Percentiles rank a stretch among this genome's conserved stretches.
These are phyloP conservation scores for Neonectria hederae DNA, from an alignment of 2,329 filamentous ascomycete species.

Conservation along the genomic window DNA sequence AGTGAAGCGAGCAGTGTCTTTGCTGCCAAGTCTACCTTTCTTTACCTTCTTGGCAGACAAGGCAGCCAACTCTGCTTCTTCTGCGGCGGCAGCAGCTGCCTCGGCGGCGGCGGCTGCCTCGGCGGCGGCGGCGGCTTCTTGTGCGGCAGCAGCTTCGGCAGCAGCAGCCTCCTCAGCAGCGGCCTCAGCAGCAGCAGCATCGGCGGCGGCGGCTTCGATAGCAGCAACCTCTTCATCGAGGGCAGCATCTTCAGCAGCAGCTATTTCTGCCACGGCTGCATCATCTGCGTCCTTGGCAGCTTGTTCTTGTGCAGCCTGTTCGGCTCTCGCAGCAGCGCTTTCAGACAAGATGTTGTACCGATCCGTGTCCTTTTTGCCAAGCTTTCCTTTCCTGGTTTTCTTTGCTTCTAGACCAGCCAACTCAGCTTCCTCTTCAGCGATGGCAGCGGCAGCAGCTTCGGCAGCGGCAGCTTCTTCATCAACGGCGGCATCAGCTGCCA, in stretches of 20 bases:
- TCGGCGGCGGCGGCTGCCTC: slow-evolving; percentile 21
- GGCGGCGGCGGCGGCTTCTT: slow-evolving; percentile 31
- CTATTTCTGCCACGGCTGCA: slow-evolving; percentile 32
- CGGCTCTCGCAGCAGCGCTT: slow-evolving; percentile 48
- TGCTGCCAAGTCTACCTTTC: slow-evolving; percentile 37
- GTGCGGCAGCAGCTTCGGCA: slow-evolving; percentile 32
- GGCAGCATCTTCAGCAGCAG: slow-evolving; percentile 31
- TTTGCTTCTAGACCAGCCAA: slow-evolving; percentile 56
- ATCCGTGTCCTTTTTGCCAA: slow-evolving; percentile 57
- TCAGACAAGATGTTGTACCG: slow-evolving; percentile 52
- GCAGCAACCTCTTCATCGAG: slow-evolving; percentile 16
- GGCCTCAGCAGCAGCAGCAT: slow-evolving; percentile 21
- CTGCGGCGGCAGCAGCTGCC: slow-evolving; percentile 26
- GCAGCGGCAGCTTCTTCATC: slow-evolving; percentile 36
- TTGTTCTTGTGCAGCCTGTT: slow-evolving; percentile 45
- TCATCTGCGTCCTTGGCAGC: slow-evolving; percentile 28
- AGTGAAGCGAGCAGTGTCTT: slow-evolving; percentile 37
- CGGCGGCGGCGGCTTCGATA: slow-evolving; percentile 1
- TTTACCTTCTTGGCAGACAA: slow-evolving; percentile 31
- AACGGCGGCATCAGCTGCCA: slow-evolving; percentile 40
- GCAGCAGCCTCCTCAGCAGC: slow-evolving; percentile 32
- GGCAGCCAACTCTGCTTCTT: slow-evolving; percentile 32
- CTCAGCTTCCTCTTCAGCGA: slow-evolving; percentile 47
- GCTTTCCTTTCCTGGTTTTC: slow-evolving; percentile 59
- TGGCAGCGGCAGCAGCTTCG: slow-evolving; percentile 30